These are phyloP conservation scores for Takakia lepidozioides DNA, from an alignment of 225 moss, liverwort and hornwort genomes.

Conservation along the genomic window DNA sequence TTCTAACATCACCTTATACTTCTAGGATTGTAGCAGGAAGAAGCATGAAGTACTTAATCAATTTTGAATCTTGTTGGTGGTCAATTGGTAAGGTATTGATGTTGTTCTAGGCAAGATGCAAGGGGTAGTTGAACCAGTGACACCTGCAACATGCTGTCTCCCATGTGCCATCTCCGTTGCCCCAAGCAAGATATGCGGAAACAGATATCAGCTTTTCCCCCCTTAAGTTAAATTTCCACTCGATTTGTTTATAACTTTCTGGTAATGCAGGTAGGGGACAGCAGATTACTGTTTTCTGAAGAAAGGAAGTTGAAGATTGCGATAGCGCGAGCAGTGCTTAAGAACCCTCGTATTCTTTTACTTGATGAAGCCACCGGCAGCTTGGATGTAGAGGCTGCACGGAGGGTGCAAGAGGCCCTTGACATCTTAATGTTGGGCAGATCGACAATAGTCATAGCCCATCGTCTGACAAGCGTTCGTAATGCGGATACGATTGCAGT, in stretches of 20 bases:
- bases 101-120: neutral
- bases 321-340: slow-evolving; percentile 92
- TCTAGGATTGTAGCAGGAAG: too few relatives aligned
- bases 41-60: too few relatives aligned
- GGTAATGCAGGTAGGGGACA: slow-evolving; percentile 36
- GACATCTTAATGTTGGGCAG: slow-evolving; percentile 95
- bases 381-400: slow-evolving; percentile 87
- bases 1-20: too few relatives aligned
- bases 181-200: too few relatives aligned
- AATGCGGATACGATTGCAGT: slow-evolving; percentile 97
- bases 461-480: slow-evolving; percentile 87
- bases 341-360: slow-evolving; percentile 92
- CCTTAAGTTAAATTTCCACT: neutral
- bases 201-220: neutral
- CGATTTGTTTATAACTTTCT: neutral
- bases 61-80: too few relatives aligned
- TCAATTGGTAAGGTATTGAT: neutral
- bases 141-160: too few relatives aligned
- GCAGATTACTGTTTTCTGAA: slow-evolving; percentile 34
- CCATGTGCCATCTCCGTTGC: too few relatives aligned
- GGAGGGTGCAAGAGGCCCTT: slow-evolving; percentile 89
- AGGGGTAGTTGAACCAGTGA: too few relatives aligned
- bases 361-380: slow-evolving; percentile 98
- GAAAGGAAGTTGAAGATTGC: slow-evolving; percentile 70
- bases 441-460: slow-evolving; percentile 90